These are phyloP conservation scores for Coemansia sp. DNA, from an alignment of 192 early-diverging fungal species.

Conservation along the genomic window DNA sequence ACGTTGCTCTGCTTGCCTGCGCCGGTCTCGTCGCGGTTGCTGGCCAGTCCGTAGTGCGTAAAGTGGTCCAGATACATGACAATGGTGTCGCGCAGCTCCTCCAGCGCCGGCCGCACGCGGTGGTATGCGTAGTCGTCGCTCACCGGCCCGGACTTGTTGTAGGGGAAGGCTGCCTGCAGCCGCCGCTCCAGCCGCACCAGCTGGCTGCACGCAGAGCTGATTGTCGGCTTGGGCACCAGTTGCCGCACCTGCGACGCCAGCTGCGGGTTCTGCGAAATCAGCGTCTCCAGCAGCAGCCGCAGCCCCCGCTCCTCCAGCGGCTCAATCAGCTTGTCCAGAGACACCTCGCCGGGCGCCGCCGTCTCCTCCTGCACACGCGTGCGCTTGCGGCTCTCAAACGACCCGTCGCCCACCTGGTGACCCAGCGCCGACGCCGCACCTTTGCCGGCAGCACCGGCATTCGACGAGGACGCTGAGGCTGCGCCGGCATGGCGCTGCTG, in stretches of 20 bases:
- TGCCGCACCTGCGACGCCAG: slow-evolving; percentile 66
- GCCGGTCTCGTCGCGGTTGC: slow-evolving; percentile 46
- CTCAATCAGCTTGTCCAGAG: slow-evolving; percentile 53
- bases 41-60: slow-evolving; percentile 75
- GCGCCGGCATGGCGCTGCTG: not conserved
- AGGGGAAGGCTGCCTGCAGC: slow-evolving; percentile 78
- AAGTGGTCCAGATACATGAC: slow-evolving; percentile 74
- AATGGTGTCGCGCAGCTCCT: slow-evolving; percentile 71
- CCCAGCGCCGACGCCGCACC: too few species aligned
- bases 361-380: slow-evolving; percentile 22
- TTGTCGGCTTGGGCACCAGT: slow-evolving; percentile 81
- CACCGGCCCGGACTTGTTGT: slow-evolving; percentile 71
- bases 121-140: slow-evolving; percentile 88
- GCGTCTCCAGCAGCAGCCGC: slow-evolving; percentile 64
- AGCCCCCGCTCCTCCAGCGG: slow-evolving; percentile 72
- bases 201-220: slow-evolving; percentile 64
- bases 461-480: too few species aligned
- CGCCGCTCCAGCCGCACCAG: slow-evolving; percentile 67
- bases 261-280: slow-evolving; percentile 70
- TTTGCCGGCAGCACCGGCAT: slow-evolving; percentile 6
- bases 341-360: slow-evolving; percentile 22
- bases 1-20: slow-evolving; percentile 6
- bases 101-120: slow-evolving; percentile 71
- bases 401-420: too few species aligned
- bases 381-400: too few species aligned